A percentile compares a stretch with the other conserved stretches of the same genome.
phyloP scores from a whole-genome alignment of 2,329 filamentous ascomycete genomes.

The Ophiocordyceps sinensis region DNA sequence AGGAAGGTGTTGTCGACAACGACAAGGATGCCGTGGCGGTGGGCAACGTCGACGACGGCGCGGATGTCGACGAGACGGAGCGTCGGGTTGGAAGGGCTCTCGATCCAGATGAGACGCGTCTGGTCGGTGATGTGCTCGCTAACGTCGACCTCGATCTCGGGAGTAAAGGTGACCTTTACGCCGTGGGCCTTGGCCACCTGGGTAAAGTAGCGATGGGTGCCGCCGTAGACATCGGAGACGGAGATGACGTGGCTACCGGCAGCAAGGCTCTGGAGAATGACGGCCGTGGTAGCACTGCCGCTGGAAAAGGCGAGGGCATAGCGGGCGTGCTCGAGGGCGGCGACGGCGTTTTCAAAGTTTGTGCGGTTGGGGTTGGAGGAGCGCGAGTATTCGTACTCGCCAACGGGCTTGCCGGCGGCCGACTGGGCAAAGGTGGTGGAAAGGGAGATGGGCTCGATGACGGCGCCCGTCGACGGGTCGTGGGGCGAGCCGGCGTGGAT shows the following conservation, averaged over 20 bases:
- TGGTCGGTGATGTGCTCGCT: conserved; percentile 69
- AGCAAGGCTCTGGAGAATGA: conserved; percentile 82
- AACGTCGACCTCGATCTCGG: conserved; percentile 81
- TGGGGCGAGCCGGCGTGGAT: conserved; percentile 88
- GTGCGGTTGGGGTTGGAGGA: conserved; percentile 89
- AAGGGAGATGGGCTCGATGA: conserved; percentile 91
- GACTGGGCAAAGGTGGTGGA: conserved; percentile 95
- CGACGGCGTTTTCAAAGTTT: conserved; percentile 87
- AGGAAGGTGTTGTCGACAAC: conserved; percentile 99
- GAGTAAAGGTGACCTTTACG: conserved; percentile 87
- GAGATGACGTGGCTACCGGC: conserved; percentile 88
- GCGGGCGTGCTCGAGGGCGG: conserved; percentile 81
- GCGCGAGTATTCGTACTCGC: conserved; percentile 83
- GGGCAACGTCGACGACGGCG: conserved; percentile 68
- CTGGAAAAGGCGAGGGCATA: conserved; percentile 91
- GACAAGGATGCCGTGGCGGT: conserved; percentile 77
- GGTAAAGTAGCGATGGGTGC: conserved; percentile 97
- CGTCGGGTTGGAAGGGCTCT: conserved; percentile 89
- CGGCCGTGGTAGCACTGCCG: conserved; percentile 85
- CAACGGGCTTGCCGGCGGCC: conserved; percentile 73
- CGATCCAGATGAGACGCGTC: conserved; percentile 92
- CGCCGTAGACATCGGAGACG: conserved; percentile 94
- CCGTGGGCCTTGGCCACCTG: conserved; percentile 92
- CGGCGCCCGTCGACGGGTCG: conserved; percentile 82
- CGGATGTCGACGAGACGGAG: conserved; percentile 85